Evolutionary conservation across 805 yeast genomes (phyloP), one percentile per base, ranked within the genome.

Genomic region (Cyberlindnera xylosilytica): DNA sequence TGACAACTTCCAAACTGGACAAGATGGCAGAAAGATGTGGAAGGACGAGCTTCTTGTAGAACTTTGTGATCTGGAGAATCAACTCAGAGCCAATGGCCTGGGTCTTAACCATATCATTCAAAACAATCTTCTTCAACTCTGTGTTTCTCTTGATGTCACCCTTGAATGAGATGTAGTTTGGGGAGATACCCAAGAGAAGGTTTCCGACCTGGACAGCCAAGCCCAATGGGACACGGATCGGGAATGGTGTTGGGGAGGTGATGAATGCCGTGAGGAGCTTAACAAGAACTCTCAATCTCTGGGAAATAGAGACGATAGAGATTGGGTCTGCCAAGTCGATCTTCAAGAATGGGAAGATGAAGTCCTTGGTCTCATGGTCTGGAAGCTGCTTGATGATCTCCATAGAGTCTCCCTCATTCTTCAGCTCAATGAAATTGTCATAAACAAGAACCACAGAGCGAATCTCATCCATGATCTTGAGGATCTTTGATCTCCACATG

Each of bases 201-300:
- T 83, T 88, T 18, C 71, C 65, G 37, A 81, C 46, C 8, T 68
- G 57, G 5, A 83, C 56, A 3, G 83, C 56, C 34, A 64, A 53
- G 1, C 91, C 90, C 12, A 87, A 49, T 3, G 95, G 93, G 7
- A 85, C 70, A 47, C 72, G 68, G 8, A 81, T 72, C 11, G 79
- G 66, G 51, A 68, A 72, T 31, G 74, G 77, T 1, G 88, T 79
- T 20, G 78, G 73, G 7, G 77, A 65, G 3, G 72, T 62, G 26
- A 79, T 56, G 44, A 73, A 76, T 2, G 74, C 62, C 44, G 58
- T 49, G 48, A 84, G 39, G 42, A 82, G 44, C 23, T 66, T 66
- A 27, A 71, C 59, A 28, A 85, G 62, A 5, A 74, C 52, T 10
- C 66, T 60, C 10, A 83, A 47, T 57, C 89, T 69, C 31, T 67